Percentiles rank a stretch among this genome's conserved stretches.
phyloP scores from a whole-genome alignment of 495 filamentous ascomycete species.

The Podospora pseudopauciseta region DNA sequence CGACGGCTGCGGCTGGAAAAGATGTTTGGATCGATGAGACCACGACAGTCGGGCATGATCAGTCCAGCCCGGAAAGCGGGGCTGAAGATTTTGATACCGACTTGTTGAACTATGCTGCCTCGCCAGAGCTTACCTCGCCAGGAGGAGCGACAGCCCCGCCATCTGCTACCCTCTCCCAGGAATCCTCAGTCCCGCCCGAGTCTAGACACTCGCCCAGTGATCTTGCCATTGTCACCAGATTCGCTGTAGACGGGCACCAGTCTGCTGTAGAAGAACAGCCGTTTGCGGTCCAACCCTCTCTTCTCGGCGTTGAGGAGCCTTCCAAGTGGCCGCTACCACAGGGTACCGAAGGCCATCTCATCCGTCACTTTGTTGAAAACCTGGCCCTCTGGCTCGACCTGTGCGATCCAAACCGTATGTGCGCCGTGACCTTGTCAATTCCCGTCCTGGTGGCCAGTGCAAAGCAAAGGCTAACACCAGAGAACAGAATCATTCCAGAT shows the following conservation, averaged over 20 bases:
- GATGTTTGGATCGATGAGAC: constrained; percentile 32
- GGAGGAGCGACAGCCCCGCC: neutral
- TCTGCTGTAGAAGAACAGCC: neutral
- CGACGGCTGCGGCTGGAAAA: neutral
- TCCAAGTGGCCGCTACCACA: constrained; percentile 38
- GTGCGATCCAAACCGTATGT: constrained; percentile 44
- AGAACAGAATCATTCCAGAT: constrained; percentile 48
- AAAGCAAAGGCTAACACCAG: neutral
- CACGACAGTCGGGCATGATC: constrained; percentile 21
- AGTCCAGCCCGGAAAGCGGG: constrained; percentile 21
- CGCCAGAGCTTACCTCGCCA: neutral
- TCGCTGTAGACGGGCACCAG: neutral
- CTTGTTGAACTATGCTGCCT: neutral
- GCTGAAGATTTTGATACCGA: constrained; percentile 16
- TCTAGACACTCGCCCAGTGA: neutral
- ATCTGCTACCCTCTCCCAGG: neutral
- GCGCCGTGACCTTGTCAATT: neutral
- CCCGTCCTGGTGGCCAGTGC: neutral
- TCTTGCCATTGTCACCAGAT: neutral
- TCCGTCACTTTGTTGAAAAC: constrained; percentile 48
- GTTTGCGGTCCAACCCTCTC: neutral
- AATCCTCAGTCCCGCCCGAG: neutral
- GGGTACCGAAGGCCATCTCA: constrained; percentile 39
- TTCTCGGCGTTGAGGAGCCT: neutral
- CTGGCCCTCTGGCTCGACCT: constrained; percentile 55